phyloP scores from a whole-genome alignment of 176 grass and related monocot species.

The Carex parvula region DNA sequence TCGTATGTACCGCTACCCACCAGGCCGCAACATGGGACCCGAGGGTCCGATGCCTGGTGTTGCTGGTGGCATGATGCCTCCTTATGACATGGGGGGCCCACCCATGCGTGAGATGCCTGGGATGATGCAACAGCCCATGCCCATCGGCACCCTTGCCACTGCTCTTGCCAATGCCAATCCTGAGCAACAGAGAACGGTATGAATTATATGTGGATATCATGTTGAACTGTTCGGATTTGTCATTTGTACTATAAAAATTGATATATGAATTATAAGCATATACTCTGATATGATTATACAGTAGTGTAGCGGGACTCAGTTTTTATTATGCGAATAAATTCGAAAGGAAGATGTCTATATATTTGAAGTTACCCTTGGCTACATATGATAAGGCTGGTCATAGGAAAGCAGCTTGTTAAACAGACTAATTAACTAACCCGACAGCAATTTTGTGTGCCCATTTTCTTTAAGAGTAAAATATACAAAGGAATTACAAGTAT shows the following conservation, averaged over 20 bases:
- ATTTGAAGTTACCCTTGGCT: background rate
- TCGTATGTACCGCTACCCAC: slow-evolving; percentile 48
- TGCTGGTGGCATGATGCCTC: slow-evolving; percentile 46
- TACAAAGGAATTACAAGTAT: no score
- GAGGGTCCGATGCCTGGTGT: slow-evolving; percentile 34
- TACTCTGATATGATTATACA: no score
- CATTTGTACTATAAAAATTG: no score
- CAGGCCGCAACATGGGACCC: slow-evolving; percentile 43
- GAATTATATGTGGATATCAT: no score
- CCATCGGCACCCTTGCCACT: slow-evolving; percentile 42
- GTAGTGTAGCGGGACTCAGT: background rate
- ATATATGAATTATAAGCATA: no score
- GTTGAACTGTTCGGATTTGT: no score
- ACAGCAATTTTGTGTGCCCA: no score
- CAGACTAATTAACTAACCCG: no score
- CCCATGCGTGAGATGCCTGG: slow-evolving; percentile 30
- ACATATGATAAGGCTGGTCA: background rate
- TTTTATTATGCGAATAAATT: background rate
- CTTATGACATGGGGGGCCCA: slow-evolving; percentile 56
- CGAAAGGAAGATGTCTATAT: background rate
- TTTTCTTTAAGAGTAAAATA: no score
- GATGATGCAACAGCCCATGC: slow-evolving; percentile 33
- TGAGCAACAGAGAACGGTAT: slow-evolving; percentile 55
- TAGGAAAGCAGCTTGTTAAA: background rate
- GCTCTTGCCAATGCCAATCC: slow-evolving; percentile 51